Conservation (phyloP, 768 basidiomycete genomes). For the Russula abietina region DNA sequence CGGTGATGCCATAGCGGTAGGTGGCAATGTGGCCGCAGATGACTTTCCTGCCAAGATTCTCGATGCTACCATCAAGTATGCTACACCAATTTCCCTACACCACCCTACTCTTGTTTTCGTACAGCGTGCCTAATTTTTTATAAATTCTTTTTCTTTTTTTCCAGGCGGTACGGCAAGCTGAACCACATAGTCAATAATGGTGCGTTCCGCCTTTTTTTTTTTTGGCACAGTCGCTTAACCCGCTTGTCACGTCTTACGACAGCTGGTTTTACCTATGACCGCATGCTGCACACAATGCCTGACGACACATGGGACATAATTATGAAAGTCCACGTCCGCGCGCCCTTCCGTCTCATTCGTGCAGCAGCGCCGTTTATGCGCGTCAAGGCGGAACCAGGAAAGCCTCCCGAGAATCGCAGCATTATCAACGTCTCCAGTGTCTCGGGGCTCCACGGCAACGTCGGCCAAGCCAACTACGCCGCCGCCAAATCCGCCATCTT, state of each 20-base stretch:
- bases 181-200: slow-evolving; percentile 86
- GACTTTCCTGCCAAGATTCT: slow-evolving; percentile 78
- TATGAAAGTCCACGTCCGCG: slow-evolving; percentile 77
- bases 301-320: slow-evolving; percentile 81
- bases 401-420: slow-evolving; percentile 50
- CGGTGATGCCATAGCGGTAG: slow-evolving; percentile 67
- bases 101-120: no score
- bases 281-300: slow-evolving; percentile 82
- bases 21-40: slow-evolving; percentile 76
- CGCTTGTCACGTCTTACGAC: background rate
- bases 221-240: background rate
- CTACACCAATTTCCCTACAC: slow-evolving; percentile 24
- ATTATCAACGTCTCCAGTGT: slow-evolving; percentile 80
- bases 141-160: background rate
- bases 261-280: slow-evolving; percentile 78
- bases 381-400: slow-evolving; percentile 56
- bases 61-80: slow-evolving; percentile 68
- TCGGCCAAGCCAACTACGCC: slow-evolving; percentile 80
- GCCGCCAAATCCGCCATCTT: slow-evolving; percentile 73
- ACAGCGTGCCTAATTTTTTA: background rate
- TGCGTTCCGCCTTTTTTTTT: slow-evolving; percentile 25
- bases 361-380: slow-evolving; percentile 84
- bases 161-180: slow-evolving; percentile 73
- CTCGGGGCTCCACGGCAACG: slow-evolving; percentile 80
- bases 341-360: slow-evolving; percentile 79